Conservation (phyloP, 805 yeast genomes). For the Diddensiella santjacobensis region DNA sequence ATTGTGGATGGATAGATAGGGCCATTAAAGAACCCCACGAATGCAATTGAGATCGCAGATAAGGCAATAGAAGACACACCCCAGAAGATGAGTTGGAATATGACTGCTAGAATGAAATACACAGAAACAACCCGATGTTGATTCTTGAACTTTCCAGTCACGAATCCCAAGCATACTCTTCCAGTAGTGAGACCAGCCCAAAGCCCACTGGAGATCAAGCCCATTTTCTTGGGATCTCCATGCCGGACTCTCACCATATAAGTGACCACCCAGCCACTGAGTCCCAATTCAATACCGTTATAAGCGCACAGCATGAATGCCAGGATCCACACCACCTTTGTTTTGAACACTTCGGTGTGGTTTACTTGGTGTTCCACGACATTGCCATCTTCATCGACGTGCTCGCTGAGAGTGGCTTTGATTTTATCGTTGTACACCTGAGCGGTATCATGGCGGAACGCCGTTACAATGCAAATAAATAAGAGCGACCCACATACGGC, state of each 20-base stretch:
- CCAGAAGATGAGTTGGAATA: conserved; percentile 46
- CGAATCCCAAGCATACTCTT: conserved; percentile 45
- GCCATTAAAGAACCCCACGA: conserved; percentile 60
- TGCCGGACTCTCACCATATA: conserved; percentile 53
- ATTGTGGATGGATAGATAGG: conserved; percentile 73
- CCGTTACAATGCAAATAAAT: conserved; percentile 34
- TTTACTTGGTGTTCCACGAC: not conserved
- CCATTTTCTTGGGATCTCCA: conserved; percentile 45
- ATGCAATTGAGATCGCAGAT: conserved; percentile 44
- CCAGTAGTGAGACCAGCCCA: conserved; percentile 74
- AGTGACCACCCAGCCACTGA: conserved; percentile 69
- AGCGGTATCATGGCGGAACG: conserved; percentile 40
- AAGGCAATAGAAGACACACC: conserved; percentile 41
- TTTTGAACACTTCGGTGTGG: conserved; percentile 14
- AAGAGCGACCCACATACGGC: conserved; percentile 38
- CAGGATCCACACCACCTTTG: conserved; percentile 37
- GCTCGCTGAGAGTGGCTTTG: not conserved
- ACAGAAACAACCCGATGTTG: conserved; percentile 24
- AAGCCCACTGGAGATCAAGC: conserved; percentile 63
- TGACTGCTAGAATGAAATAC: conserved; percentile 37
- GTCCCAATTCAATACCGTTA: conserved; percentile 63
- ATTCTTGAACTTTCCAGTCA: conserved; percentile 34
- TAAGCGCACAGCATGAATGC: conserved; percentile 56
- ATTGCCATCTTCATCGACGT: not conserved
- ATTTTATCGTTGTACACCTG: conserved; percentile 11